Base-by-base conservation (phyloP, 2,329 filamentous ascomycete genomes). In the Mycosphaerella sp. region DNA sequence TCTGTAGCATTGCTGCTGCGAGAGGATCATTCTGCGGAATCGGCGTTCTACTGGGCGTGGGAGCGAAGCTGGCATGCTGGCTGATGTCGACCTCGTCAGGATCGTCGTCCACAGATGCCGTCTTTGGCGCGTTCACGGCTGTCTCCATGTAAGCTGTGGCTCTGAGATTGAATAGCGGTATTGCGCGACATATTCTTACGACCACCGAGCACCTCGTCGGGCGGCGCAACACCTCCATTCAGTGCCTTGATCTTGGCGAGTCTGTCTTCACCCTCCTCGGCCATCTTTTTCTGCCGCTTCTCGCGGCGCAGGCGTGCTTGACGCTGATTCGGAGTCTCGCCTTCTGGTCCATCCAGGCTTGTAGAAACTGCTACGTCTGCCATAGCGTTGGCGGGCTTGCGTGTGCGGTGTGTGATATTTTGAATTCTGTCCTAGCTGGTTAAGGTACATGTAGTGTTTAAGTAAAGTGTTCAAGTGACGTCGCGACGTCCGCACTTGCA, bases 251-350 rank as follows among this genome's bases (percentile, higher is more conserved):
- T 93, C 70, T 80, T 86, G 64, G 87, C 84, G 58, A 93, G 73
- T 57, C 88, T 76, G 39, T 83, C 79, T 14, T 82, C 80, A 54
- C 85, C 87, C 56, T 85, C 83, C 47, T 84, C 82, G 64, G 80
- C 81, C 72, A 91, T 83, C 76, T 91, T 92, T 54, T 86, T 87
- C 69, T 89, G 85, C 46, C 87, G 80, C 39, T 86, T 82, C 70
- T 91, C 87, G 70, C 89, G 88, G 62, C 88, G 85, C 54, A 89
- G 76, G 45, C 87, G 83, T 38, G 85, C 84, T 71, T 89, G 84
- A 54, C 70, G 64, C 63, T 78, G 76, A 9, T 71, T 72, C 2
- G 74, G 70, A 6, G 74, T 73, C 55, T 73, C 73, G 40, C 62
- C 62, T 43, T 64, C 62, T 29, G 62, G 59, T 7, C 56, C 57